Evolutionary conservation across 2,329 filamentous ascomycete species (phyloP).

Genomic region (Penicillium sp.): DNA sequence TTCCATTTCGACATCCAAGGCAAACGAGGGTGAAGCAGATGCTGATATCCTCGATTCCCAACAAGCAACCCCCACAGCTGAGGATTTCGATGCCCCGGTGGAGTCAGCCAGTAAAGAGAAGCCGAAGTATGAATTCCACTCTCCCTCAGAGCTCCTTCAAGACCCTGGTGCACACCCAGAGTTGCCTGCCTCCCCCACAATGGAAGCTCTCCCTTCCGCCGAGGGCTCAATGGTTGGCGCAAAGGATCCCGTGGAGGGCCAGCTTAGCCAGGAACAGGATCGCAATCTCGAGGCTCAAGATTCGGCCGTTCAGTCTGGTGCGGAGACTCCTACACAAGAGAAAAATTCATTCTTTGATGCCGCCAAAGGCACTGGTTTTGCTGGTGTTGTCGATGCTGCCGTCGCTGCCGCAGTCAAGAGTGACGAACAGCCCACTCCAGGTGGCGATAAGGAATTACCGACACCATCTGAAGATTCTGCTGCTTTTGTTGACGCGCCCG

Average conservation of each 20-base stretch:
- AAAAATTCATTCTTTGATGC: constrained; percentile 2
- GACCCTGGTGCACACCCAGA: constrained; percentile 29
- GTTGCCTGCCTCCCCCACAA: constrained; percentile 20
- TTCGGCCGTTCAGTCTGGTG: constrained; percentile 10
- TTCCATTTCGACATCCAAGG: constrained; percentile 32
- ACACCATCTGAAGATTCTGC: no score
- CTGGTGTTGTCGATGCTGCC: constrained; percentile 22
- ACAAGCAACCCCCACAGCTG: constrained; percentile 64
- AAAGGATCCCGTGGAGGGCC: constrained; percentile 16
- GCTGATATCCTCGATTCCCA: constrained; percentile 54
- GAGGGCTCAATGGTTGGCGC: constrained; percentile 28
- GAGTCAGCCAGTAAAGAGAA: constrained; percentile 33
- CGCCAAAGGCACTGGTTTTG: constrained; percentile 13
- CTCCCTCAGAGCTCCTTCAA: constrained; percentile 42
- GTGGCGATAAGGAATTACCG: constrained; percentile 4
- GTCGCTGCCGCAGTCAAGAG: constrained; percentile 18
- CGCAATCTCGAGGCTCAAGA: constrained; percentile 16
- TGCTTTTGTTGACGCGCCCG: no score
- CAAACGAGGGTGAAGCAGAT: constrained; percentile 28
- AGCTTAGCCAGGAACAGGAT: constrained; percentile 11
- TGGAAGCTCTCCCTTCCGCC: constrained; percentile 27
- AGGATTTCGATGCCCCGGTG: constrained; percentile 38
- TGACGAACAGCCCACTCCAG: constrained; percentile 1
- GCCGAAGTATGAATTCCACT: constrained; percentile 44
- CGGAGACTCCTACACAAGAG: constrained; percentile 9